Percentiles rank a stretch among this genome's conserved stretches.
Evolutionary conservation across 2,329 filamentous ascomycete species (phyloP).

Genomic region (Hymenoscyphus fraxineus): DNA sequence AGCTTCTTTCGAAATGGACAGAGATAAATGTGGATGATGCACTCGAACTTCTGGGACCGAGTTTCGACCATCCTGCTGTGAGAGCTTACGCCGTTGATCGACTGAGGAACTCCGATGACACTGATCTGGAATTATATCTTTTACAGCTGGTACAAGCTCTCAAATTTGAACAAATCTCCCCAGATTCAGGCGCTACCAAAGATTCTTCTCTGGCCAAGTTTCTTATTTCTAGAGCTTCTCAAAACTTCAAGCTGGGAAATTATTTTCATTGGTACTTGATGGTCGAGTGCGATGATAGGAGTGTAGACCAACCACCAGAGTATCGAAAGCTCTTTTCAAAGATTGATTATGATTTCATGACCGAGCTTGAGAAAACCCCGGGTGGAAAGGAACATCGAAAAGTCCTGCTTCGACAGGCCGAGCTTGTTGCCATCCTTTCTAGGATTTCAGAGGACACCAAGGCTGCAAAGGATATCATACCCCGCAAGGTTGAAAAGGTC

Average conservation of each 20-base stretch:
- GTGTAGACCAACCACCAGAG: slow-evolving; percentile 67
- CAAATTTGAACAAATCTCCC: slow-evolving; percentile 80
- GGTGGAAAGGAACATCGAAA: slow-evolving; percentile 71
- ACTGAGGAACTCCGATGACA: slow-evolving; percentile 84
- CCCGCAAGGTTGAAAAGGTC: slow-evolving; percentile 76
- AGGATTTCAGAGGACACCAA: slow-evolving; percentile 89
- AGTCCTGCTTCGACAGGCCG: slow-evolving; percentile 78
- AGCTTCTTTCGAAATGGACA: slow-evolving; percentile 88
- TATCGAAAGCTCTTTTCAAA: slow-evolving; percentile 86
- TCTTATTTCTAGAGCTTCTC: slow-evolving; percentile 79
- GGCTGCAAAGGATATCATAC: slow-evolving; percentile 65
- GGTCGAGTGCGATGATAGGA: slow-evolving; percentile 82
- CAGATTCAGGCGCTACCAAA: slow-evolving; percentile 56
- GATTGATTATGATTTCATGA: slow-evolving; percentile 95
- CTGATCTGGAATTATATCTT: slow-evolving; percentile 86
- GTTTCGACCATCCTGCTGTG: slow-evolving; percentile 83
- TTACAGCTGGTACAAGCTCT: slow-evolving; percentile 93
- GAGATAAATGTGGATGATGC: slow-evolving; percentile 97
- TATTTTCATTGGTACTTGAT: slow-evolving; percentile 98
- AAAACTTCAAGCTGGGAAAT: slow-evolving; percentile 87
- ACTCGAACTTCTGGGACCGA: slow-evolving; percentile 86
- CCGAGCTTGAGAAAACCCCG: slow-evolving; percentile 68
- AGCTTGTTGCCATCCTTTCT: slow-evolving; percentile 80
- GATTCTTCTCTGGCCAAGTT: slow-evolving; percentile 88
- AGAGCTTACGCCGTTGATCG: slow-evolving; percentile 91